Percentiles rank a stretch among this genome's conserved stretches.
These are phyloP conservation scores for Delonix regia DNA, from an alignment of 306 rosid species.

Conservation along the genomic window DNA sequence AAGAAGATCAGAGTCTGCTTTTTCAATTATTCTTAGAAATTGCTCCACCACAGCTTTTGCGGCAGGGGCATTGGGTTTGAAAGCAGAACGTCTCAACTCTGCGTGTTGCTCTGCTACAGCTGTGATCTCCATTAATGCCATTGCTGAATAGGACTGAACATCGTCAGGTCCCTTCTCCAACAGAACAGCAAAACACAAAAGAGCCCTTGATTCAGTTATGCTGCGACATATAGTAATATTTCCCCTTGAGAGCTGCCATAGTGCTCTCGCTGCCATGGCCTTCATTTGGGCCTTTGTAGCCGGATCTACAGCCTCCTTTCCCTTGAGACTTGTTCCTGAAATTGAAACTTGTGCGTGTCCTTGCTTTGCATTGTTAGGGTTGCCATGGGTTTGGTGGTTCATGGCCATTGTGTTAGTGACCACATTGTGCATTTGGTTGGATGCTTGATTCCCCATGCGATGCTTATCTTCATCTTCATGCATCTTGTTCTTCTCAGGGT, in stretches of 20 bases:
- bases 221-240: conserved; percentile 52
- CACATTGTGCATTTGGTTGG: conserved; percentile 1
- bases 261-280: conserved; percentile 63
- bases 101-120: conserved; percentile 58
- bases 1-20: conserved; percentile 46
- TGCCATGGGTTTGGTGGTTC: not conserved
- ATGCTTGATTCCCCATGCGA: conserved; percentile 18
- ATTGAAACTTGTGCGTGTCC: not conserved
- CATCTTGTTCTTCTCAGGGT: not conserved
- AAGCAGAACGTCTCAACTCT: conserved; percentile 61
- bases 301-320: conserved; percentile 59
- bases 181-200: conserved; percentile 63
- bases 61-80: conserved; percentile 71
- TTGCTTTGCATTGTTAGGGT: not conserved
- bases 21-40: conserved; percentile 45
- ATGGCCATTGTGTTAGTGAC: conserved; percentile 24
- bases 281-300: conserved; percentile 58
- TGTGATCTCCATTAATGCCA: conserved; percentile 66
- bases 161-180: conserved; percentile 56
- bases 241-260: conserved; percentile 59
- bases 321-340: conserved; percentile 52
- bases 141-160: conserved; percentile 51
- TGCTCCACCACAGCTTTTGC: conserved; percentile 68
- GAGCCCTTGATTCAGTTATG: conserved; percentile 69
- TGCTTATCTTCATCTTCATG: conserved; percentile 29